Evolutionary conservation across 2,329 filamentous ascomycete genomes (phyloP), one percentile per base, ranked within the genome.

Genomic region (Claviceps pazoutovae): DNA sequence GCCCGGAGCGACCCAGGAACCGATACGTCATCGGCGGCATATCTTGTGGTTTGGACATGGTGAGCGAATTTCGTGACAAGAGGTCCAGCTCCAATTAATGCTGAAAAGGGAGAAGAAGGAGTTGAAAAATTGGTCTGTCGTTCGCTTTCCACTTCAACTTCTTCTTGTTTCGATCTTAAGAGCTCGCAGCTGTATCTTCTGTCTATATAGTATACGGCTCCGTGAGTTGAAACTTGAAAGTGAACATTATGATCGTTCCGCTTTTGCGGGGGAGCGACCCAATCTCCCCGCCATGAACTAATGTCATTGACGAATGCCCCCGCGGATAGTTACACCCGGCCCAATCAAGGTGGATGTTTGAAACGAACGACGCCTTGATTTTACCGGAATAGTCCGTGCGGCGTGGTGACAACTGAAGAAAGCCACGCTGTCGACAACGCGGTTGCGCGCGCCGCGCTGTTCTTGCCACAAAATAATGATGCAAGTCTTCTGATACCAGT

Each of bases 1-100:
- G 74, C 51, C 85, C 84, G 16, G 82, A 84, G 41, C 76, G 77
- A 60, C 85, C 84, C 7, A 88, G 74, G 67, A 80, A 81, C 58
- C 84, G 80, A 67, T 87, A 87, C 60, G 83, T 73, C 84, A 86
- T 87, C 51, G 66, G 68, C 50, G 68, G 71, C 49, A 68, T 62
- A 56, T 68, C 69, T 50, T 69, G 66, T 46, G 71, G 71, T 56
- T 68, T 69, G 11, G 64, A 59, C 67, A 69, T 69, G 46, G 47
- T 63, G 57, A 42, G 48, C 37, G 50, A 47, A n/a, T 7, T 30
- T 39, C 4, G 16, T 26, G n/a, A 7, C 4, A n/a, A 11, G 4
- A 5, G 26, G 13, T 41, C 41, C 26, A 11, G 34, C 37, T 30
- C 9, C 36, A 41, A 14, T 16, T 16, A 13, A 23, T 21, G 34